Conservation (phyloP, 352 stramenopile genomes). For the Pythium apleroticum region DNA sequence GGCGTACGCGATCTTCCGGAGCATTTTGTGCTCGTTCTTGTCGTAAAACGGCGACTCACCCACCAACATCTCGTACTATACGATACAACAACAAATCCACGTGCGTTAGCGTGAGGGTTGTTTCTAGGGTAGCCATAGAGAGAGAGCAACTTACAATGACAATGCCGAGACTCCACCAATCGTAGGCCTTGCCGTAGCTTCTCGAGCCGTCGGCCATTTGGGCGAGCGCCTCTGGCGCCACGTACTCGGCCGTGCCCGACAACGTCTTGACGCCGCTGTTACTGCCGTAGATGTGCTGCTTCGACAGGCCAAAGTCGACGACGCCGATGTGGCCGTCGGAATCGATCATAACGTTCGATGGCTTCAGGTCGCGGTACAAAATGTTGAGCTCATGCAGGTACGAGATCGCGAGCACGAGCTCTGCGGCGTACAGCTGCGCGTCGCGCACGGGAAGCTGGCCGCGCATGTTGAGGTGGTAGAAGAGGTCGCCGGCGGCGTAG, state of each 20-base stretch:
- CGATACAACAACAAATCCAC: neutral
- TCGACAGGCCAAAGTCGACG: slow-evolving; percentile 87
- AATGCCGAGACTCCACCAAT: slow-evolving; percentile 89
- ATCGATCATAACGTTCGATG: slow-evolving; percentile 90
- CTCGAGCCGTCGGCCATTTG: slow-evolving; percentile 78
- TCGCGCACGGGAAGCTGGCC: slow-evolving; percentile 63
- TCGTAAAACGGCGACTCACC: slow-evolving; percentile 88
- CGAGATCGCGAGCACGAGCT: slow-evolving; percentile 86
- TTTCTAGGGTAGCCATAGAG: too few relatives aligned
- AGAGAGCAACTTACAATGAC: slow-evolving; percentile 63
- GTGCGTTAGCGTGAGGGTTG: neutral
- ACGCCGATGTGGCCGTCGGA: slow-evolving; percentile 86
- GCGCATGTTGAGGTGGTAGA: slow-evolving; percentile 88
- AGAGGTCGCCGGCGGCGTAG: slow-evolving; percentile 85
- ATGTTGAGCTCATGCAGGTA: slow-evolving; percentile 91
- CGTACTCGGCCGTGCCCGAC: slow-evolving; percentile 85
- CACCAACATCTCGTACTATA: slow-evolving; percentile 86
- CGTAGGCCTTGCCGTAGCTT: slow-evolving; percentile 88
- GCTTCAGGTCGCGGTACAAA: slow-evolving; percentile 86
- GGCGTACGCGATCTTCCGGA: slow-evolving; percentile 78
- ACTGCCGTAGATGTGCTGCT: slow-evolving; percentile 88
- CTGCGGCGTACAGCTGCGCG: slow-evolving; percentile 74
- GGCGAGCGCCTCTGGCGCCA: slow-evolving; percentile 79
- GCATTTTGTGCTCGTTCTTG: slow-evolving; percentile 89
- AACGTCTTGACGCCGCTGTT: slow-evolving; percentile 86